Evolutionary conservation across 257 asterid genomes (phyloP).

Genomic region (Lycium ferocissimum): DNA sequence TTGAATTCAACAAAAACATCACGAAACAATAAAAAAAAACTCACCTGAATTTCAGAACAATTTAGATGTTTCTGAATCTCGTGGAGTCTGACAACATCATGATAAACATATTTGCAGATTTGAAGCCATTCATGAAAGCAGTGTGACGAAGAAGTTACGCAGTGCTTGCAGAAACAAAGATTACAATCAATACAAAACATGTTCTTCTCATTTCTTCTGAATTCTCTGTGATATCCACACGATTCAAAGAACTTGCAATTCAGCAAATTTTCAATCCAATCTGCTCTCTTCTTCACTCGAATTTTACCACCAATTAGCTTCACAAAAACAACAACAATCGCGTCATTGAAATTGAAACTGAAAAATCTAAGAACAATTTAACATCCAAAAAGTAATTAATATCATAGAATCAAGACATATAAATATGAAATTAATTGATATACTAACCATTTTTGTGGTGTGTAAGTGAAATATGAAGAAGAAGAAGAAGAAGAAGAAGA

Average conservation of each 20-base stretch:
- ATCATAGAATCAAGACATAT: neutral
- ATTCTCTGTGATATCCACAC: constrained; percentile 58
- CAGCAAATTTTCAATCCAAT: constrained; percentile 59
- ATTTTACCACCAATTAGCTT: constrained; percentile 48
- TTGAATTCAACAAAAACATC: neutral
- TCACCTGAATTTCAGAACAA: constrained; percentile 71
- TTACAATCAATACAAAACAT: constrained; percentile 73
- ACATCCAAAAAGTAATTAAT: neutral
- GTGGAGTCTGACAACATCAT: constrained; percentile 73
- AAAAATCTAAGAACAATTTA: neutral
- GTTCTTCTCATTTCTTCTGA: constrained; percentile 68
- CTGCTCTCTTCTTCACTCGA: constrained; percentile 41
- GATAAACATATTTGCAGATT: constrained; percentile 80
- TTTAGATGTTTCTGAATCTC: constrained; percentile 68
- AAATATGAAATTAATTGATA: neutral
- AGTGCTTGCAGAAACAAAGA: constrained; percentile 63
- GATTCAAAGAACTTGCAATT: constrained; percentile 53
- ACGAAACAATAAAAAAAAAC: too few species aligned
- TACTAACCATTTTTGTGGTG: neutral
- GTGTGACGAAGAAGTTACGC: constrained; percentile 48
- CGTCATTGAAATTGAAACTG: neutral
- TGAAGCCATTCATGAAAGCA: constrained; percentile 62
- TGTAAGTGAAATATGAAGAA: neutral
- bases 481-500: neutral
- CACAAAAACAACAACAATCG: neutral